Evolutionary conservation across 768 basidiomycete genomes (phyloP), one percentile per base, ranked within the genome.

Genomic region (Scleroderma bovista): DNA sequence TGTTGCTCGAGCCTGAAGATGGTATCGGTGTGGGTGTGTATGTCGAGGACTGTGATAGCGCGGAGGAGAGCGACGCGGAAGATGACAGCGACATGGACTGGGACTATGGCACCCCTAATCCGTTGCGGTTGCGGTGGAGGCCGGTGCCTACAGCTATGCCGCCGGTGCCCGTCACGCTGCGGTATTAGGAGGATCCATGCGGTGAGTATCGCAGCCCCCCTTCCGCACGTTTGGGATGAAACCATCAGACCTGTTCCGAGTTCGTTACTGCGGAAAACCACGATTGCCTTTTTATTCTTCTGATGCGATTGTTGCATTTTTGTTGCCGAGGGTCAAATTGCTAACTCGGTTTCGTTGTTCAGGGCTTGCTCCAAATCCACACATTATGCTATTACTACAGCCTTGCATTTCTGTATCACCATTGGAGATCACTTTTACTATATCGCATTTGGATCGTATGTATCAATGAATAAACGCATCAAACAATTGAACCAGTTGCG

Each of bases 161-260:
- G 2, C 80, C 84, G 1, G 63, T 76, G 50, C 54, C 51, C 0
- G 20, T 61, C n/a, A 54, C 48, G 9, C 36, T 61, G 24, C 56
- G 57, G 46, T 51, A 19, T 44, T 9, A 38, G 17, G 17, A 38
- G 53, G 26, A 29, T 29, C 26, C 9, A 9, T 29, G 9, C 9
- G 4, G 65, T 68, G 51, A 65, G 65, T 58, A 1, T 26, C 47
- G 24, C 57, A 59, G 33, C 10, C 15, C 29, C 41, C 36, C 44
- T 53, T 31, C 51, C 34, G 0, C 37, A 47, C 51, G 42, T 60
- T 59, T 33, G 48, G 69, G 85, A 88, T 85, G 86, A 86, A 71
- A 78, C 60, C 48, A 71, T 79, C 81, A 87, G 84, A 86, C 85
- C 84, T 87, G 84, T 88, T 81, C 86, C 72, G 82, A 88, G 65